Evolutionary conservation across 2,329 filamentous ascomycete genomes (phyloP).

Genomic region (Fusarium cicatricum): DNA sequence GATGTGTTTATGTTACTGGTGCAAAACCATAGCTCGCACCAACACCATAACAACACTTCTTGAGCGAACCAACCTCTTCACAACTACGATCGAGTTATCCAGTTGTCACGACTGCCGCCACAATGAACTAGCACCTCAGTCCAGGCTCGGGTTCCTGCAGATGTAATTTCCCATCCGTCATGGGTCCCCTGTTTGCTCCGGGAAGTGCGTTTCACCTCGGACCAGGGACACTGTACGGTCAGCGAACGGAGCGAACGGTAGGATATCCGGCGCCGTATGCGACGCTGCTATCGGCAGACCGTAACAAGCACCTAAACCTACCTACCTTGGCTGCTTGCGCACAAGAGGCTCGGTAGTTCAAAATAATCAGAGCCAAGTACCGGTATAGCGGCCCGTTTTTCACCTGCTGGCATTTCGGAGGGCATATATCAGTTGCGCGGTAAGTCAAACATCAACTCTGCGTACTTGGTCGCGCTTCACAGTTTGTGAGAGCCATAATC

Average conservation of each 20-base stretch:
- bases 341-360: too few species aligned
- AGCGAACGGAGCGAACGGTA: conserved; percentile 9
- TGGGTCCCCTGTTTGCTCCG: conserved; percentile 29
- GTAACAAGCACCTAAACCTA: too few species aligned
- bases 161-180: conserved; percentile 39
- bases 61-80: background rate
- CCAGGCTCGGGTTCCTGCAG: conserved; percentile 35
- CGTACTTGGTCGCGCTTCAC: too few species aligned
- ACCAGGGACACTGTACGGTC: conserved; percentile 12
- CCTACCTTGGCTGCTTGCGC: too few species aligned
- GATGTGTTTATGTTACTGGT: background rate
- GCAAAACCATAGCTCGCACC: background rate
- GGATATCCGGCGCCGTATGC: conserved; percentile 4
- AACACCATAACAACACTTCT: too few species aligned
- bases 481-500: too few species aligned
- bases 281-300: background rate
- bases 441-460: too few species aligned
- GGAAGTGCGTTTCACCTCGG: conserved; percentile 33
- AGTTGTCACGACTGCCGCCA: background rate
- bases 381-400: too few species aligned
- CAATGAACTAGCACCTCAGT: background rate
- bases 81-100: background rate
- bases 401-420: too few species aligned
- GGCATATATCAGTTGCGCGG: too few species aligned
- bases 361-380: too few species aligned